phyloP scores from a whole-genome alignment of 345 rosid species.

The Euphorbia peplus region DNA sequence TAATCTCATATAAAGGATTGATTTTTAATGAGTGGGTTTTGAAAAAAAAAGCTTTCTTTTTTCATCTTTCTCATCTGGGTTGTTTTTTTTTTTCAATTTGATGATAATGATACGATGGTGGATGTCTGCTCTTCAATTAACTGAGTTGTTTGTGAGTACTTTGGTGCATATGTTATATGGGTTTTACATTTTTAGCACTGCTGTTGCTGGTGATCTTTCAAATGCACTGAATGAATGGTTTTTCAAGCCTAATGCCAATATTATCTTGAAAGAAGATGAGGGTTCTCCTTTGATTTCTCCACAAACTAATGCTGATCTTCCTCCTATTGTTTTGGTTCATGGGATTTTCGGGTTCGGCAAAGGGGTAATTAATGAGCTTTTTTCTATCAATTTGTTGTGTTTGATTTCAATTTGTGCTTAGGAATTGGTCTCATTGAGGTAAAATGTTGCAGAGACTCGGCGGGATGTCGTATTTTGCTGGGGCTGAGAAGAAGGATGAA shows the following conservation, averaged over 20 bases:
- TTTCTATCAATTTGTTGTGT: neutral
- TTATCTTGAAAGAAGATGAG: slow-evolving; percentile 39
- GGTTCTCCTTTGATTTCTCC: slow-evolving; percentile 10
- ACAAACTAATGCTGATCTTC: slow-evolving; percentile 34
- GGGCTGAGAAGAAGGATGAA: slow-evolving; percentile 96
- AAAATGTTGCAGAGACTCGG: slow-evolving; percentile 68
- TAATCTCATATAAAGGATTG: slow-evolving; percentile 20
- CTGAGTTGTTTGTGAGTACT: slow-evolving; percentile 76
- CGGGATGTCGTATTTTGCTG: slow-evolving; percentile 91
- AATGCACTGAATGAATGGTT: slow-evolving; percentile 47
- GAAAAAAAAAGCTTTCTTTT: slow-evolving; percentile 23
- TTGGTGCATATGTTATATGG: slow-evolving; percentile 73
- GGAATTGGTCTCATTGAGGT: neutral
- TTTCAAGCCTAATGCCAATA: slow-evolving; percentile 45
- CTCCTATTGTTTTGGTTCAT: slow-evolving; percentile 92
- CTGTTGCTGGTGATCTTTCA: slow-evolving; percentile 84
- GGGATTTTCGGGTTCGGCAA: slow-evolving; percentile 99
- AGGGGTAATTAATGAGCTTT: slow-evolving; percentile 50
- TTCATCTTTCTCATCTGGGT: neutral
- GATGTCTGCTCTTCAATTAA: slow-evolving; percentile 57
- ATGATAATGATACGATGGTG: slow-evolving; percentile 61
- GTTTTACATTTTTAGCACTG: slow-evolving; percentile 80
- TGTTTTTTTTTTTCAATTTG: neutral
- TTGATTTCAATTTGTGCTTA: neutral
- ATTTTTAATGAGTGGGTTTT: too few relatives aligned